Conservation (phyloP, 768 basidiomycete genomes). For the Suillus alpinus region DNA sequence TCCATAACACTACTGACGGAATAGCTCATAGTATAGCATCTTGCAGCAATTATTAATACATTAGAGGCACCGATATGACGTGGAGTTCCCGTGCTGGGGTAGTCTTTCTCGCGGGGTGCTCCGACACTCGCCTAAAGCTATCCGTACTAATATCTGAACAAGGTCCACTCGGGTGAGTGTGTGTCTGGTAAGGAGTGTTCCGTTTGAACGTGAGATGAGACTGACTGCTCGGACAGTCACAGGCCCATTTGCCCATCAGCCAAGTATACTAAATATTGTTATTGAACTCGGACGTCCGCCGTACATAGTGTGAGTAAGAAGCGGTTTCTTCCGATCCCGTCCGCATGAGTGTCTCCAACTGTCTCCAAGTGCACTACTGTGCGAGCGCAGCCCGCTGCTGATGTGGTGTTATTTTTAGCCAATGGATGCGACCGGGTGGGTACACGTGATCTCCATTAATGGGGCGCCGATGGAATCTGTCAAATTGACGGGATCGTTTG, state of each 20-base stretch:
- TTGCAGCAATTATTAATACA: background rate
- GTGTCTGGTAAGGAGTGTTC: background rate
- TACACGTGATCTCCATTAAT: constrained; percentile 10
- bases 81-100: background rate
- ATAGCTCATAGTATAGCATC: background rate
- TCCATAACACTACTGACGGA: background rate
- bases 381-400: background rate
- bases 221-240: background rate
- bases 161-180: background rate
- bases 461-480: background rate
- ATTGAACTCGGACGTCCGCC: background rate
- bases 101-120: background rate
- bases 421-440: constrained; percentile 1
- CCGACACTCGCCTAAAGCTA: background rate
- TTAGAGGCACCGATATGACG: too few relatives aligned
- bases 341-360: background rate
- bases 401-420: background rate
- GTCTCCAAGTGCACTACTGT: background rate
- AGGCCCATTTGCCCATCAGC: background rate
- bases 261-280: background rate
- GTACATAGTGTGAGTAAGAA: background rate
- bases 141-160: background rate
- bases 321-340: background rate
- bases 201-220: background rate
- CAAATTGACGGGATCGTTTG: background rate